Percentiles rank a stretch among this genome's conserved stretches.
Conservation (phyloP, 306 rosid species). For the Vicia sativa region DNA sequence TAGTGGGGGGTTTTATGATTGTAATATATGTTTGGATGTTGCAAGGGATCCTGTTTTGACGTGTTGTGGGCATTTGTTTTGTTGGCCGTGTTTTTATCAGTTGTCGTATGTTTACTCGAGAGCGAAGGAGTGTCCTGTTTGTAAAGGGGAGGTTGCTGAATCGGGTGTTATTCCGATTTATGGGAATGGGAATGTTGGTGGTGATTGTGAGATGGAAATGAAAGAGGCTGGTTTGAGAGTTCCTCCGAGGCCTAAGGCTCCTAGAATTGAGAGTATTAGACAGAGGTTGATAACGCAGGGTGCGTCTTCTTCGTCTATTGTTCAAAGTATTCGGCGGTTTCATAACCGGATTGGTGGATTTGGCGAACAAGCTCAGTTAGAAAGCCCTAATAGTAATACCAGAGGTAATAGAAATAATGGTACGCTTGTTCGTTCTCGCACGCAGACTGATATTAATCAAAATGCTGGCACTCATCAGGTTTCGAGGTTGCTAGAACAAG, state of each 20-base stretch:
- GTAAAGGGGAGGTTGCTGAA: slow-evolving; percentile 79
- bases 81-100: slow-evolving; percentile 86
- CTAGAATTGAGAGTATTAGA: slow-evolving; percentile 73
- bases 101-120: slow-evolving; percentile 51
- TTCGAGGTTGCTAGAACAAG: slow-evolving; percentile 56
- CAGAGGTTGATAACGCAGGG: slow-evolving; percentile 56
- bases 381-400: slow-evolving; percentile 18
- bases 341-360: slow-evolving; percentile 48
- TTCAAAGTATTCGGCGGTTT: slow-evolving; percentile 59
- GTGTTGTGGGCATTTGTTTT: slow-evolving; percentile 92
- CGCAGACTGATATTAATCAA: slow-evolving; percentile 38
- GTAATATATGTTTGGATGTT: slow-evolving; percentile 64
- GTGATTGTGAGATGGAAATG: slow-evolving; percentile 34
- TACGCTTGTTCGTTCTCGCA: slow-evolving; percentile 28
- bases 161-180: slow-evolving; percentile 65
- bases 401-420: slow-evolving; percentile 42
- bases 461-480: slow-evolving; percentile 41
- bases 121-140: slow-evolving; percentile 76
- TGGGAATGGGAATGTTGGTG: slow-evolving; percentile 48
- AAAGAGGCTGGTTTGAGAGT: slow-evolving; percentile 48
- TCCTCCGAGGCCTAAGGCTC: slow-evolving; percentile 79
- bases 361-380: slow-evolving; percentile 50
- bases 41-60: slow-evolving; percentile 83
- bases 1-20: slow-evolving; percentile 61
- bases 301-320: slow-evolving; percentile 51